Base-by-base conservation (phyloP, 2,329 filamentous ascomycete genomes). In the Corinectria fuckeliana region DNA sequence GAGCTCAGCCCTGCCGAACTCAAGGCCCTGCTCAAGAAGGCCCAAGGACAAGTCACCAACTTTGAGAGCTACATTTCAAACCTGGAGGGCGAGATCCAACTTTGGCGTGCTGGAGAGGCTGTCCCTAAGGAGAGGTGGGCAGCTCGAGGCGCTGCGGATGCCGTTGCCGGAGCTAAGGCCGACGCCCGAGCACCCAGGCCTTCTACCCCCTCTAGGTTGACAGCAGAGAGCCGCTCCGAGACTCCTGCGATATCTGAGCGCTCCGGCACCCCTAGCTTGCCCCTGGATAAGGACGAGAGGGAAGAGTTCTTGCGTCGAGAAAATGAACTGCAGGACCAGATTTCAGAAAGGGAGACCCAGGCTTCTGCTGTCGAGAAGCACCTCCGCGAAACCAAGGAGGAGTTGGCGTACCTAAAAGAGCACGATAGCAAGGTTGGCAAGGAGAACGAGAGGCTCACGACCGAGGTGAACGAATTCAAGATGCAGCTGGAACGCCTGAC, bases 401-500 rank as follows among this genome's bases (percentile, higher is more conserved):
- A 99, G 78, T 82, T 98, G 52, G 79, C 84, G 56, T 90, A 90
- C 66, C 82, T 97, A 68, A 96, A 96, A 75, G 93, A 97, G 52
- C 91, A 93, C 62, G 90, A 95, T 64, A 84, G 86, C 70, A 92
- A 91, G 73, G 87, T 91, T 3, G 90, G 90, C 70, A 96, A 93
- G 73, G 92, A 96, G 63, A 98, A 97, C 67, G 95, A 99, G 76
- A 89, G 87, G 66, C 83, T 98, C 58, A 90, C 88, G 10, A 86
- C 87, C 56, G 93, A 97, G 72, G 87, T 94, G 60, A 97, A 98
- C 72, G 92, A 96, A 72, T 86, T 96, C 72, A 93, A 92, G 75
- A 97, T 99, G 93, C 93, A 97, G 73, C 85, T 99, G 23, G 95
- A 99, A 80, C 93, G 96, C 74, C 85, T 99, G 53, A 90, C 89